phyloP scores from a whole-genome alignment of 371 early-diverging fungal species.

The Syncephalastrum racemosum region DNA sequence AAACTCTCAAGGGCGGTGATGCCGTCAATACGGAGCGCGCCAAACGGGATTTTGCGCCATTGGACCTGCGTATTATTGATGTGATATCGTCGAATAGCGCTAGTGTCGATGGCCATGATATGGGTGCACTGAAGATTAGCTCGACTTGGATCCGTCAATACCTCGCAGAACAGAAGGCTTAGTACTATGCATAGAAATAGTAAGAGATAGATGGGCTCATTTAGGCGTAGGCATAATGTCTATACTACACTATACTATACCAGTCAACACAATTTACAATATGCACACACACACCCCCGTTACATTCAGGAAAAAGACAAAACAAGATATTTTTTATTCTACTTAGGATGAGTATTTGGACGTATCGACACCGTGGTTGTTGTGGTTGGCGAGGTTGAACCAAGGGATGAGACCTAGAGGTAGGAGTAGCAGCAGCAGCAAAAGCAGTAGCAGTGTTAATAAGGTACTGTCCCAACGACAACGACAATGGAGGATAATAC shows the following conservation, averaged over 20 bases:
- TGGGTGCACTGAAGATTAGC: constrained; percentile 64
- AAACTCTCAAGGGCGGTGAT: constrained; percentile 79
- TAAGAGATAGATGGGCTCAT: not conserved
- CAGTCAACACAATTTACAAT: no score
- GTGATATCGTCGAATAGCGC: constrained; percentile 61
- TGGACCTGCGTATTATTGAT: constrained; percentile 75
- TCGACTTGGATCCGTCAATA: constrained; percentile 66
- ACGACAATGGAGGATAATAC: constrained; percentile 4
- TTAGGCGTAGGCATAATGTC: no score
- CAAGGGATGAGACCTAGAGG: constrained; percentile 67
- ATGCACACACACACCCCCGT: no score
- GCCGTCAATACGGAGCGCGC: constrained; percentile 64
- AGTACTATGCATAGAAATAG: constrained; percentile 1
- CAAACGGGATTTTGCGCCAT: constrained; percentile 46
- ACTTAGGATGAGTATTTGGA: constrained; percentile 41
- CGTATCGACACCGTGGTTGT: constrained; percentile 73
- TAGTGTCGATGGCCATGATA: constrained; percentile 32
- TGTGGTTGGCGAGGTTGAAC: constrained; percentile 85
- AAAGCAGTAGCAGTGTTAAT: constrained; percentile 7
- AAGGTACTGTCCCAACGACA: no score
- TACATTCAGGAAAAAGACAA: no score
- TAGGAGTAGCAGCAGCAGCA: not conserved
- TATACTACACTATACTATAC: no score
- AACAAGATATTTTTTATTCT: not conserved
- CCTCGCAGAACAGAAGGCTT: constrained; percentile 7